A percentile compares a stretch with the other conserved stretches of the same genome.
Evolutionary conservation across 345 rosid species (phyloP).

Genomic region (Hirschfeldia incana): DNA sequence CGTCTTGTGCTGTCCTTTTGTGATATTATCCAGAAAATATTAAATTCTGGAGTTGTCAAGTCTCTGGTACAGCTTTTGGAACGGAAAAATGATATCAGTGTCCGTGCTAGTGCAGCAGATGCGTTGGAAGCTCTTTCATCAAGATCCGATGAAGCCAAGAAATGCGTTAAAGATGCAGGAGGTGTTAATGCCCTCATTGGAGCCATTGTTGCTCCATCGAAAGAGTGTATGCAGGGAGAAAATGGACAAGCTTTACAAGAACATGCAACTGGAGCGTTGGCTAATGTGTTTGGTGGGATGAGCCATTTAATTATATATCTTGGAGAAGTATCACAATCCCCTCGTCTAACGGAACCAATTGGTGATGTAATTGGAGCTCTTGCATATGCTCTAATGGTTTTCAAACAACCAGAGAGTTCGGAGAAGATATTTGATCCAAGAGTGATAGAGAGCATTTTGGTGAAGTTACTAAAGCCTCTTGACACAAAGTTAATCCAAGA

Average conservation of each 20-base stretch:
- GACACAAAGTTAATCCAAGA: conserved; percentile 71
- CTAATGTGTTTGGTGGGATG: conserved; percentile 83
- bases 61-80: conserved; percentile 67
- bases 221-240: conserved; percentile 82
- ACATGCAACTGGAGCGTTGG: conserved; percentile 80
- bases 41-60: conserved; percentile 73
- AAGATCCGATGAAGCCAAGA: conserved; percentile 62
- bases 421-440: conserved; percentile 37
- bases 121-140: conserved; percentile 84
- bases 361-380: conserved; percentile 82
- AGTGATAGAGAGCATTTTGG: conserved; percentile 56
- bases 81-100: conserved; percentile 58
- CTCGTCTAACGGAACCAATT: conserved; percentile 68
- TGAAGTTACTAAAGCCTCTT: conserved; percentile 63
- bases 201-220: conserved; percentile 87
- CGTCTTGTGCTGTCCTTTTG: conserved; percentile 68
- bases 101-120: conserved; percentile 87
- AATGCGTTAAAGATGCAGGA: conserved; percentile 65
- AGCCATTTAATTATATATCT: conserved; percentile 60
- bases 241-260: conserved; percentile 67
- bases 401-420: conserved; percentile 39
- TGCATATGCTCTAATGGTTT: conserved; percentile 78
- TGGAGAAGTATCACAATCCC: conserved; percentile 65
- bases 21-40: conserved; percentile 53
- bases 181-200: conserved; percentile 75